Conservation (phyloP, 202 grass and related monocot species). For the Hordeum pubiflorum region DNA sequence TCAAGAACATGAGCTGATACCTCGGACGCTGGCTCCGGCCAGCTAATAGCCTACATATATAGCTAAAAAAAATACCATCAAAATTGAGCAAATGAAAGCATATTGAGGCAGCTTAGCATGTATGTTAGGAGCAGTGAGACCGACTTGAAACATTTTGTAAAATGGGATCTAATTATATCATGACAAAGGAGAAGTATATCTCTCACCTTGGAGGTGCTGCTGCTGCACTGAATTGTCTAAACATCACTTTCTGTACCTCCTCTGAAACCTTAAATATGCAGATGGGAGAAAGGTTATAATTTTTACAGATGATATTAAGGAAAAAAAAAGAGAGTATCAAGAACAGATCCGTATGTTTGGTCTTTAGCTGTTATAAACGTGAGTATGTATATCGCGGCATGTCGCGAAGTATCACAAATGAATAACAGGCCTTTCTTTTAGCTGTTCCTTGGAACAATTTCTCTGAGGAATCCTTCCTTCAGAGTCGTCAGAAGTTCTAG, state of each 20-base stretch:
- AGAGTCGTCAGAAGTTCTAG: background rate
- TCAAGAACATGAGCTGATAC: slow-evolving; percentile 34
- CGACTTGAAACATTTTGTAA: background rate
- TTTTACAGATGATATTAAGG: background rate
- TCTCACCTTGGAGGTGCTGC: slow-evolving; percentile 37
- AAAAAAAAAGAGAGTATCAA: background rate
- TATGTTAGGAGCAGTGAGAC: background rate
- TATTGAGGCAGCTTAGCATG: background rate
- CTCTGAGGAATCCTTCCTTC: background rate
- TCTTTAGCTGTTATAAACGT: background rate
- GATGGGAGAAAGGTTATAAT: background rate
- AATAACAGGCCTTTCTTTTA: background rate
- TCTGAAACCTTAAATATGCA: slow-evolving; percentile 35
- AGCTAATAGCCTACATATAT: slow-evolving; percentile 26
- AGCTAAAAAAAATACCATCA: background rate
- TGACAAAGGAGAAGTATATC: background rate
- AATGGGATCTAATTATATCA: background rate
- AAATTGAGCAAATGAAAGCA: background rate
- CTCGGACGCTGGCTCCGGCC: slow-evolving; percentile 11
- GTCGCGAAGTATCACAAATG: background rate
- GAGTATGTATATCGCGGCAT: background rate
- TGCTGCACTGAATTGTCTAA: slow-evolving; percentile 19
- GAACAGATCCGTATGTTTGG: background rate
- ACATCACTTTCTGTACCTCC: slow-evolving; percentile 34
- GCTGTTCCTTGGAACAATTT: background rate